These are phyloP conservation scores for Sporisorium exsertum DNA, from an alignment of 1,284 basidiomycete species.

Conservation along the genomic window DNA sequence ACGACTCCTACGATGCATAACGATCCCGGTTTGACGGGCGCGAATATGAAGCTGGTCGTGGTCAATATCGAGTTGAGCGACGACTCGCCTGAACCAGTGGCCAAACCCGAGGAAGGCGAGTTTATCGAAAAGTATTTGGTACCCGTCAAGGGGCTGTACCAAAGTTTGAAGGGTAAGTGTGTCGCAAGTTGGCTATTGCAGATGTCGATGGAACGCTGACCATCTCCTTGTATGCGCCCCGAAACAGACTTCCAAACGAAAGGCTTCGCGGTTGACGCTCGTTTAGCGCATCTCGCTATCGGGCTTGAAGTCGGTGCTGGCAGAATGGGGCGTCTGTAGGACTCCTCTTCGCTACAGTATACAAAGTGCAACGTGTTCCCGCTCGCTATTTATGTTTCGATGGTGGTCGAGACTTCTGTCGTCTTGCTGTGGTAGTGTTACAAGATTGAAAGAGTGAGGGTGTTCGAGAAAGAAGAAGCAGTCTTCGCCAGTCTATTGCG, in stretches of 20 bases:
- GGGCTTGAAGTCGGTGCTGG: conserved; percentile 57
- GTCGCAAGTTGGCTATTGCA: not conserved
- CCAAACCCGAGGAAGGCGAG: conserved; percentile 67
- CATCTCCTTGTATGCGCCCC: not conserved
- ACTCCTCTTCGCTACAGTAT: not conserved
- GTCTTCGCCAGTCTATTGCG: conserved; percentile 24
- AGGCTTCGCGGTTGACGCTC: conserved; percentile 63
- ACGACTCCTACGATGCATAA: conserved; percentile 59
- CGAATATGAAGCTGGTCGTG: conserved; percentile 65
- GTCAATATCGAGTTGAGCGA: conserved; percentile 61
- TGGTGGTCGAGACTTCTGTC: conserved; percentile 4
- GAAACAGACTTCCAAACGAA: conserved; percentile 55
- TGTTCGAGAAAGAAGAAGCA: not conserved
- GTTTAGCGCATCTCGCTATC: conserved; percentile 63
- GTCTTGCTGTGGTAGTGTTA: conserved; percentile 17
- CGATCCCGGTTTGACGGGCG: conserved; percentile 62
- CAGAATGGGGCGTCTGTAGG: conserved; percentile 42
- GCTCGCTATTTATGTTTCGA: not conserved
- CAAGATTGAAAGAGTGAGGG: conserved; percentile 19
- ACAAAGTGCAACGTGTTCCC: not conserved
- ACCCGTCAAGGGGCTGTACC: conserved; percentile 53
- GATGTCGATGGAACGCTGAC: not conserved
- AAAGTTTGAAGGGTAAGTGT: conserved; percentile 54
- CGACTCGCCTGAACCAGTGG: conserved; percentile 63
- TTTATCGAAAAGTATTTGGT: conserved; percentile 67